Percentiles rank a stretch among this genome's conserved stretches.
phyloP scores from a whole-genome alignment of 2,329 filamentous ascomycete species.

The Epichloe sp. region DNA sequence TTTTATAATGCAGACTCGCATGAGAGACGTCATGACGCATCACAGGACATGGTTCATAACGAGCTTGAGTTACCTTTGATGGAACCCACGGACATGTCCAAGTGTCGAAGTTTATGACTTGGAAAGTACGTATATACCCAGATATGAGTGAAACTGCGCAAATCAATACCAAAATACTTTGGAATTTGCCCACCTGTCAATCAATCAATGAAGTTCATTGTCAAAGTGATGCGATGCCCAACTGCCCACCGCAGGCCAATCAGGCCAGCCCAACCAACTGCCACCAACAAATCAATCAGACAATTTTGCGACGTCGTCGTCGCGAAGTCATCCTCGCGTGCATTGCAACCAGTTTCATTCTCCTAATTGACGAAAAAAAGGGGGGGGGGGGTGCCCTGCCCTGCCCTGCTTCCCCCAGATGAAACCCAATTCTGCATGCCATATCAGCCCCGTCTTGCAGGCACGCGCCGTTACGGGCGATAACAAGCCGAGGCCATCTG shows the following conservation, averaged over 20 bases:
- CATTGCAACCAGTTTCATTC: too few relatives aligned
- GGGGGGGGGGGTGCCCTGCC: too few relatives aligned
- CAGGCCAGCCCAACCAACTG: neutral
- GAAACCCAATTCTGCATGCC: too few relatives aligned
- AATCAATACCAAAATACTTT: neutral
- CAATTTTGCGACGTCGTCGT: too few relatives aligned
- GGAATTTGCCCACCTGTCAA: neutral
- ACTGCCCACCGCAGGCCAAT: too few relatives aligned
- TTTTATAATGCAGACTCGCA: neutral
- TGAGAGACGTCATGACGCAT: neutral
- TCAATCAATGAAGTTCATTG: neutral
- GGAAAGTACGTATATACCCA: constrained; percentile 4
- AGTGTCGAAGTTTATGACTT: neutral
- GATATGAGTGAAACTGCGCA: constrained; percentile 1
- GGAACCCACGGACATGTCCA: neutral
- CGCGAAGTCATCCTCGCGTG: too few relatives aligned
- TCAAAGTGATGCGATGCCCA: neutral
- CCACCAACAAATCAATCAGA: neutral
- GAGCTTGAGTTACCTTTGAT: constrained; percentile 1
- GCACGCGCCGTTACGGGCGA: too few relatives aligned
- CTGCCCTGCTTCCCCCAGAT: too few relatives aligned
- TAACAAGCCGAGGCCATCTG: too few relatives aligned
- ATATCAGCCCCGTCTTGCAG: too few relatives aligned
- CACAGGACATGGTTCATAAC: neutral
- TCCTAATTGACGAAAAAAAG: too few relatives aligned